These are phyloP conservation scores for Aspergillus uvarum DNA, from an alignment of 2,329 filamentous ascomycete species.

Conservation along the genomic window DNA sequence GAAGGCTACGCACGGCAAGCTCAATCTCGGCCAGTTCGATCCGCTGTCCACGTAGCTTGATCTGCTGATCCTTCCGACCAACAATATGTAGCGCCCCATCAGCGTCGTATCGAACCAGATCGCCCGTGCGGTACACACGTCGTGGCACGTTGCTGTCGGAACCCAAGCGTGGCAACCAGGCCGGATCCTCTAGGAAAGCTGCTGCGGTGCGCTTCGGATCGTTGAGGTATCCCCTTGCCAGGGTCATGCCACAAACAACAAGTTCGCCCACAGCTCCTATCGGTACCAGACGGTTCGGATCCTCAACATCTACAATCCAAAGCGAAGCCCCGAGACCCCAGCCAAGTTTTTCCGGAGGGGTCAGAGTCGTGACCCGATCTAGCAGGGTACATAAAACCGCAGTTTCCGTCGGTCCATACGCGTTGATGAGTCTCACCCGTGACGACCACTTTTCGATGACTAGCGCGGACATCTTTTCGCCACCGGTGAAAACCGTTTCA, in stretches of 20 bases:
- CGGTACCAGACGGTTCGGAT: slow-evolving; percentile 28
- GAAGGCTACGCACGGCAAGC: neutral
- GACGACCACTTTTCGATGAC: too few relatives aligned
- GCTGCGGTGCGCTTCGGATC: too few relatives aligned
- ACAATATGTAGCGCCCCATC: slow-evolving; percentile 19
- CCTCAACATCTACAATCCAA: slow-evolving; percentile 36
- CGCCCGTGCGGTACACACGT: slow-evolving; percentile 35
- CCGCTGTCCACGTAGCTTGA: slow-evolving; percentile 29
- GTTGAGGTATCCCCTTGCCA: too few relatives aligned
- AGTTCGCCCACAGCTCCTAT: slow-evolving; percentile 45
- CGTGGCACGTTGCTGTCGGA: neutral
- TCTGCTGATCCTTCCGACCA: slow-evolving; percentile 22
- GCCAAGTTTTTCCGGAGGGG: too few relatives aligned
- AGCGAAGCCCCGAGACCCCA: slow-evolving; percentile 21
- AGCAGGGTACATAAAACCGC: neutral
- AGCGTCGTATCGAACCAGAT: slow-evolving; percentile 28
- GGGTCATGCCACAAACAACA: too few relatives aligned
- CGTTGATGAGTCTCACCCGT: slow-evolving; percentile 14
- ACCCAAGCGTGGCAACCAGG: slow-evolving; percentile 12
- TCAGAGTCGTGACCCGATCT: neutral
- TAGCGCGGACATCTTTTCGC: too few relatives aligned
- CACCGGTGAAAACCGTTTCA: too few relatives aligned
- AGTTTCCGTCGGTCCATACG: slow-evolving; percentile 11
- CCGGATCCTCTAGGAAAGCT: too few relatives aligned
- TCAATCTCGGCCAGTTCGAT: slow-evolving; percentile 32